Percentiles rank a stretch among this genome's conserved stretches.
These are phyloP conservation scores for Melanogaster broomeanus DNA, from an alignment of 768 basidiomycete genomes.

Conservation along the genomic window DNA sequence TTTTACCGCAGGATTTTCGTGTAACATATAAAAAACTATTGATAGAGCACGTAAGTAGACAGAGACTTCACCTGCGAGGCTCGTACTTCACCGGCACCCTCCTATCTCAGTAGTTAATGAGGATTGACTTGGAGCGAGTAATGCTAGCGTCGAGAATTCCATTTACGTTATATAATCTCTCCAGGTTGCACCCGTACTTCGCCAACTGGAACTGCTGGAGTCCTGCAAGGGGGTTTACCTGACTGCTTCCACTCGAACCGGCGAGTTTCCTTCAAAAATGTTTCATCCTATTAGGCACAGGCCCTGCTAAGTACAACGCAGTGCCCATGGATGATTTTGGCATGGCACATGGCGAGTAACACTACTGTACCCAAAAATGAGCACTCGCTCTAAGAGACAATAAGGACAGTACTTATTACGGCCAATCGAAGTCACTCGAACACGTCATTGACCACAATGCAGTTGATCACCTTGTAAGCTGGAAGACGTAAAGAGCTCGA, in stretches of 20 bases:
- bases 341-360: conserved; percentile 24
- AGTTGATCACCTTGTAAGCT: conserved; percentile 33
- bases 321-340: conserved; percentile 28
- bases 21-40: background rate
- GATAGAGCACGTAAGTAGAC: no score
- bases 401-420: conserved; percentile 50
- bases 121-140: conserved; percentile 49
- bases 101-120: conserved; percentile 72
- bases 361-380: conserved; percentile 51
- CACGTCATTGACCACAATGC: conserved; percentile 2
- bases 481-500: conserved; percentile 37
- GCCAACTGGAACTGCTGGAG: conserved; percentile 48
- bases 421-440: conserved; percentile 27
- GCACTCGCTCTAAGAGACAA: conserved; percentile 46
- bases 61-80: no score
- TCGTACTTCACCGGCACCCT: no score
- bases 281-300: background rate
- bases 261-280: conserved; percentile 17
- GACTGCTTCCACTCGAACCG: conserved; percentile 67
- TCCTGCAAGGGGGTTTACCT: conserved; percentile 63
- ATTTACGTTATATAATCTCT: conserved; percentile 30
- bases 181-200: conserved; percentile 59
- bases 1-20: background rate
- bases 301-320: conserved; percentile 30
- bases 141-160: background rate